Evolutionary conservation across 2,329 filamentous ascomycete species (phyloP).

Genomic region (Fusarium sp.): DNA sequence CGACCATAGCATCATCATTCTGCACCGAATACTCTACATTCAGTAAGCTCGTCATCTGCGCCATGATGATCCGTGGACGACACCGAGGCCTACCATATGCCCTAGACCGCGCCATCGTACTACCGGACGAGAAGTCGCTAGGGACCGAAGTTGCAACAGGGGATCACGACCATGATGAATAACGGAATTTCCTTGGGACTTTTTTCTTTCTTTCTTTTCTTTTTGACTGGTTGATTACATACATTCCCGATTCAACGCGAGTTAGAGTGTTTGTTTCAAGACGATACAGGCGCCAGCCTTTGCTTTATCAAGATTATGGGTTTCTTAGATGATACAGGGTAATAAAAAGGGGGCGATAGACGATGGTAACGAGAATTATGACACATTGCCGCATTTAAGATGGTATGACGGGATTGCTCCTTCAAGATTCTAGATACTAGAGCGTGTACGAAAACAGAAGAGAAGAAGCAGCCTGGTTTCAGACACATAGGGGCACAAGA

Average conservation of each 20-base stretch:
- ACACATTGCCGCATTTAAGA: not conserved
- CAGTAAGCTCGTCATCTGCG: slow-evolving; percentile 53
- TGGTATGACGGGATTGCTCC: not conserved
- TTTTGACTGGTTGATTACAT: not conserved
- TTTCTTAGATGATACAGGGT: not conserved
- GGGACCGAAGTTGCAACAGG: slow-evolving; percentile 12
- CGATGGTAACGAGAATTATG: not conserved
- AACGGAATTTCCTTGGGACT: not conserved
- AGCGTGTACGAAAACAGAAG: not conserved
- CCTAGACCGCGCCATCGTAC: slow-evolving; percentile 51
- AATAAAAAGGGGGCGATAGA: not conserved
- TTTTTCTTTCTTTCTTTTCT: not conserved
- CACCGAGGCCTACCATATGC: slow-evolving; percentile 52
- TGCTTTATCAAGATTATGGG: not conserved
- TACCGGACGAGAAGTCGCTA: slow-evolving; percentile 45
- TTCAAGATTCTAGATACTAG: not conserved
- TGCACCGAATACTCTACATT: slow-evolving; percentile 48
- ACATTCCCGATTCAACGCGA: not conserved
- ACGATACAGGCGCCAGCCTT: not conserved
- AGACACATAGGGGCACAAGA: not conserved
- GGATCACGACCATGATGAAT: slow-evolving; percentile 29
- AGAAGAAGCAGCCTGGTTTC: not conserved
- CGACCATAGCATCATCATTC: slow-evolving; percentile 46
- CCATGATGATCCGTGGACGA: slow-evolving; percentile 54
- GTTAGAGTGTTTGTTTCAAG: not conserved